A percentile compares a stretch with the other conserved stretches of the same genome.
phyloP scores from a whole-genome alignment of 2,329 filamentous ascomycete species.

The Chaetomium globosum region DNA sequence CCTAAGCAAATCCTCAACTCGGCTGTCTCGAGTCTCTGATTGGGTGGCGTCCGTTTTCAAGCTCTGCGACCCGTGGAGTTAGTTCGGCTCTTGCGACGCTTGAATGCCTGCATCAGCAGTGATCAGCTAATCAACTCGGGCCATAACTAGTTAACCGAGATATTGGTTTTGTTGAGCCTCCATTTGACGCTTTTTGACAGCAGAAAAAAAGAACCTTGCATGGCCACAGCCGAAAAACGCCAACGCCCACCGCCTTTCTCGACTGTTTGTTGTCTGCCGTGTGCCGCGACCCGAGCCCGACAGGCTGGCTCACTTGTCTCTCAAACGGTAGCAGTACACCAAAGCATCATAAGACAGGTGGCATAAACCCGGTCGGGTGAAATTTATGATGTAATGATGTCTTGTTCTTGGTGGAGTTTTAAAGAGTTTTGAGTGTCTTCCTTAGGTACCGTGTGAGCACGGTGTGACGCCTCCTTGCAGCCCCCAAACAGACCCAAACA shows the following conservation, averaged over 20 bases:
- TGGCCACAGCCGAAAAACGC: background rate
- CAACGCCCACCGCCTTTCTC: background rate
- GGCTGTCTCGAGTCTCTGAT: slow-evolving; percentile 4
- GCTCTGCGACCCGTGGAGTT: background rate
- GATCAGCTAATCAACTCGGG: slow-evolving; percentile 10
- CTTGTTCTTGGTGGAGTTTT: background rate
- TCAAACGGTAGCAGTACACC: too few relatives aligned
- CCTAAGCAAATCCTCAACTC: background rate
- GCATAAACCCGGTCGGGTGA: background rate
- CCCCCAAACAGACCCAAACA: background rate
- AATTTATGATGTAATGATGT: background rate
- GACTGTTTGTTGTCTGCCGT: background rate
- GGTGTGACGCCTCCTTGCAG: background rate
- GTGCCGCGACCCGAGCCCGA: slow-evolving; percentile 1
- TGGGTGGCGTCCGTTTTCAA: slow-evolving; percentile 2
- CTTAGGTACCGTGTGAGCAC: background rate
- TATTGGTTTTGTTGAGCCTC: slow-evolving; percentile 4
- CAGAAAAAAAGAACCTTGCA: background rate
- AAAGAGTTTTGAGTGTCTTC: background rate
- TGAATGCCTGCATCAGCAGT: background rate
- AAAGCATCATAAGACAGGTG: background rate
- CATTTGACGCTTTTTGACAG: background rate
- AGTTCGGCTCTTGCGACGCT: background rate
- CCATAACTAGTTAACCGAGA: slow-evolving; percentile 12
- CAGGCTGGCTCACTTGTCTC: background rate